Evolutionary conservation across 2,329 filamentous ascomycete genomes (phyloP), one percentile per base, ranked within the genome.

Genomic region (Colletotrichum sp.): DNA sequence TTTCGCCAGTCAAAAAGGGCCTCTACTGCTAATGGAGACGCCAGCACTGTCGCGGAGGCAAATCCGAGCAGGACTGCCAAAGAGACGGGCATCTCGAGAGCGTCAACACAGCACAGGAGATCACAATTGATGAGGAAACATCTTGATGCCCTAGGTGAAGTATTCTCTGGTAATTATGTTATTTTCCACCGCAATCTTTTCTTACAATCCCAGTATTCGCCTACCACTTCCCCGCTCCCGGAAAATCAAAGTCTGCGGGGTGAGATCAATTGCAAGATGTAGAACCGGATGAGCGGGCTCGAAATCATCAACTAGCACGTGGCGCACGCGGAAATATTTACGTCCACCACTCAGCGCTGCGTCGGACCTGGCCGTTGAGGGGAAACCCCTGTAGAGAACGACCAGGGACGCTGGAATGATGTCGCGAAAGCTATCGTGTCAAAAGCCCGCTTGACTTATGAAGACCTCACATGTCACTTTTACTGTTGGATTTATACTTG

Each of bases 1-100:
- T 78, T 77, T 4, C 77, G 68, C 80, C 79, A 82, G 16, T 78
- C 55, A 63, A 82, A 78, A 1, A 44, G 5, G 1, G 8, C n/a
- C 7, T 49, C 28, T 4, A 21, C 8, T 6, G 34, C 12, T 16
- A 68, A 1, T 1, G 70, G 73, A 15, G 64, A 69, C 0, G 64
- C 64, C 10, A 73, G 12, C 8, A 24, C 44, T 6, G 44, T 34
- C 3, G 49, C 18, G 5, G 34, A 21, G 34, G 70, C 70, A 9
- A 69, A 12, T 2, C 59, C 59, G 1, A 52, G 1, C 32, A 76
- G 18, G n/a, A 6, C 9, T 9, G 21, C 44, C 5, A 18, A 16
- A 2, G 24, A 55, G 26, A 36, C 12, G 2, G 9, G 1, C 16
- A 28, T 52, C 13, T 3, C 26, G n/a, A 5, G 5, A 8, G 16